These are phyloP conservation scores for Apiotrichum akiyoshidainum DNA, from an alignment of 1,284 basidiomycete species.

Conservation along the genomic window DNA sequence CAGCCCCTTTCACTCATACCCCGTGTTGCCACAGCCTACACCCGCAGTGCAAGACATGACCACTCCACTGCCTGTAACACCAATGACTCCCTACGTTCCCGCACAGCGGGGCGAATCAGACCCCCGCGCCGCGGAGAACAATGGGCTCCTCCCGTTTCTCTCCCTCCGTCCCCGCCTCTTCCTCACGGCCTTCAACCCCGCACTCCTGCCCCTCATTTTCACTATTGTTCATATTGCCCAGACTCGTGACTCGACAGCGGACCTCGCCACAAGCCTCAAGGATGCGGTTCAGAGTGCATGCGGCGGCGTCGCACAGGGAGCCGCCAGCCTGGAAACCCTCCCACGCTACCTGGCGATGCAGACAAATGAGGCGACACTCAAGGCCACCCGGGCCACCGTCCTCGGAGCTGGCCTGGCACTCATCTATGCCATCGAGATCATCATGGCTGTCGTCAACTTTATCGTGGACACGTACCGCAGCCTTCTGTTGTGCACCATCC, in stretches of 20 bases:
- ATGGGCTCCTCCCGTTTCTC: constrained; percentile 63
- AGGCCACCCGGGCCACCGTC: constrained; percentile 73
- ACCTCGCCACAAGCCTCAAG: constrained; percentile 70
- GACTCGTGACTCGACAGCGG: constrained; percentile 61
- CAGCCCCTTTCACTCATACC: not conserved
- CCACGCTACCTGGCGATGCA: constrained; percentile 81
- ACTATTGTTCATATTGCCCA: constrained; percentile 74
- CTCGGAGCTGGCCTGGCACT: constrained; percentile 70
- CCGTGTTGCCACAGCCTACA: not conserved
- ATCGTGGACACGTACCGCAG: constrained; percentile 87
- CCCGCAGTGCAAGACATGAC: not conserved
- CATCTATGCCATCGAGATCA: constrained; percentile 63
- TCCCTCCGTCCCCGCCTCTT: constrained; percentile 75
- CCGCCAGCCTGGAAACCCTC: constrained; percentile 74
- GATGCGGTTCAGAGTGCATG: constrained; percentile 71
- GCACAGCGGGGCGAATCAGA: not conserved
- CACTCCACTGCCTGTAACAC: not conserved
- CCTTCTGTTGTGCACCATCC: constrained; percentile 85
- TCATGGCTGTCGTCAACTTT: constrained; percentile 86
- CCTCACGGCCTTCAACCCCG: constrained; percentile 65
- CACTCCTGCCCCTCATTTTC: constrained; percentile 77
- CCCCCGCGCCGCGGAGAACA: not conserved
- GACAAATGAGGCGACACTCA: constrained; percentile 72
- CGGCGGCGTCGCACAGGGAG: constrained; percentile 74
- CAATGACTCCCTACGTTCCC: not conserved